phyloP scores from a whole-genome alignment of 768 basidiomycete genomes.

The Russula griseocarnosa region DNA sequence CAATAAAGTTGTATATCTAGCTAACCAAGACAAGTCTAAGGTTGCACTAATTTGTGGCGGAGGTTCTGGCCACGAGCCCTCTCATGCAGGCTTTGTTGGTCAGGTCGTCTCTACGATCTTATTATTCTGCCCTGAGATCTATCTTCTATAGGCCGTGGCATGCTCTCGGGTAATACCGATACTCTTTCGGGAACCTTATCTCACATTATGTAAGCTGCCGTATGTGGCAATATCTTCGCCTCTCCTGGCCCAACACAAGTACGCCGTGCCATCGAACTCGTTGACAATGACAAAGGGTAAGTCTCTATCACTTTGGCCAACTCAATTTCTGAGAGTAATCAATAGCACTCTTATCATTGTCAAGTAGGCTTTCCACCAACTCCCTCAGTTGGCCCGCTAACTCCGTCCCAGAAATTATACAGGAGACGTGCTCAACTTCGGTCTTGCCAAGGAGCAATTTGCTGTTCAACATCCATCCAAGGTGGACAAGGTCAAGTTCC shows the following conservation, averaged over 20 bases:
- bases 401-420: slow-evolving; percentile 70
- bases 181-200: background rate
- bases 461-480: slow-evolving; percentile 65
- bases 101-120: slow-evolving; percentile 26
- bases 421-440: slow-evolving; percentile 88
- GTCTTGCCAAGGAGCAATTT: slow-evolving; percentile 82
- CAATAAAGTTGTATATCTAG: slow-evolving; percentile 68
- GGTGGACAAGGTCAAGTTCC: slow-evolving; percentile 63
- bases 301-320: slow-evolving; percentile 23
- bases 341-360: slow-evolving; percentile 75
- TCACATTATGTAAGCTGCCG: slow-evolving; percentile 49
- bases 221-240: slow-evolving; percentile 87
- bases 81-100: slow-evolving; percentile 90
- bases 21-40: slow-evolving; percentile 53
- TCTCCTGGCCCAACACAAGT: slow-evolving; percentile 87
- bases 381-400: background rate
- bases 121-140: background rate
- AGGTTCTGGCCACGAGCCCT: slow-evolving; percentile 87
- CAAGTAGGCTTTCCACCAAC: slow-evolving; percentile 46
- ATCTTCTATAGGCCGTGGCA: slow-evolving; percentile 55
- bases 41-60: slow-evolving; percentile 82
- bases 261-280: slow-evolving; percentile 69
- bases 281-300: slow-evolving; percentile 69
- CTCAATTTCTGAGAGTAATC: background rate
- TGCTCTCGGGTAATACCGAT: slow-evolving; percentile 56